These are phyloP conservation scores for Ceratocystis albifundus DNA, from an alignment of 2,329 filamentous ascomycete species.

Conservation along the genomic window DNA sequence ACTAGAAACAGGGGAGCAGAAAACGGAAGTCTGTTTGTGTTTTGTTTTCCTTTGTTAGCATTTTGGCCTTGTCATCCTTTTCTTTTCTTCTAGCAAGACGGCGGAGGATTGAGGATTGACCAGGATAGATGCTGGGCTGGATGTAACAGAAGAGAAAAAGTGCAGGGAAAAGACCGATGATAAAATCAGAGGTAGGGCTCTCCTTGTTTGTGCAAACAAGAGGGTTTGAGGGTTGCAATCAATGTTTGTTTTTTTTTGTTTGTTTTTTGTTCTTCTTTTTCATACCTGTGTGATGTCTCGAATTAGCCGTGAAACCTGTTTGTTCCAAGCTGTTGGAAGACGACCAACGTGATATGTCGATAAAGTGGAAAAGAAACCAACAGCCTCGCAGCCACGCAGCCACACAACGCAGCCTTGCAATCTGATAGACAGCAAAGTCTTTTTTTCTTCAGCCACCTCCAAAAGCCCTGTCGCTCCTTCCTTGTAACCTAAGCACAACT, in stretches of 20 bases:
- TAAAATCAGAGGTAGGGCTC: neutral
- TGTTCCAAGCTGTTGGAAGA: no score
- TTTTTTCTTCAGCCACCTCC: neutral
- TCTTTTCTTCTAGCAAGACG: neutral
- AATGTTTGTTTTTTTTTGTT: neutral
- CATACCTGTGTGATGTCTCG: neutral
- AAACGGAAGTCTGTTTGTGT: constrained; percentile 14
- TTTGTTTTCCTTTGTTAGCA: constrained; percentile 7
- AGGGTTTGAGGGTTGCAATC: neutral
- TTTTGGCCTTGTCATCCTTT: neutral
- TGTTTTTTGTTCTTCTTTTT: neutral
- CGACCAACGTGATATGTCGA: neutral
- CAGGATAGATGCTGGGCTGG: neutral
- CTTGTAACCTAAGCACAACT: neutral
- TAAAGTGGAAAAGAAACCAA: neutral
- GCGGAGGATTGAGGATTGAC: constrained; percentile 10
- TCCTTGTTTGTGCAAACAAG: neutral
- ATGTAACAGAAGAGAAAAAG: constrained; percentile 8
- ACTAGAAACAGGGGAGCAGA: neutral
- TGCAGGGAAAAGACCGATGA: neutral
- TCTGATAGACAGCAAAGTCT: neutral
- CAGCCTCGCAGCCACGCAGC: neutral
- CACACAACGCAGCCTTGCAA: neutral
- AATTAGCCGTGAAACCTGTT: no score
- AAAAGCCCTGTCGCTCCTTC: neutral